Base-by-base conservation (phyloP, 2,329 filamentous ascomycete species). In the Fusarium chuoi region DNA sequence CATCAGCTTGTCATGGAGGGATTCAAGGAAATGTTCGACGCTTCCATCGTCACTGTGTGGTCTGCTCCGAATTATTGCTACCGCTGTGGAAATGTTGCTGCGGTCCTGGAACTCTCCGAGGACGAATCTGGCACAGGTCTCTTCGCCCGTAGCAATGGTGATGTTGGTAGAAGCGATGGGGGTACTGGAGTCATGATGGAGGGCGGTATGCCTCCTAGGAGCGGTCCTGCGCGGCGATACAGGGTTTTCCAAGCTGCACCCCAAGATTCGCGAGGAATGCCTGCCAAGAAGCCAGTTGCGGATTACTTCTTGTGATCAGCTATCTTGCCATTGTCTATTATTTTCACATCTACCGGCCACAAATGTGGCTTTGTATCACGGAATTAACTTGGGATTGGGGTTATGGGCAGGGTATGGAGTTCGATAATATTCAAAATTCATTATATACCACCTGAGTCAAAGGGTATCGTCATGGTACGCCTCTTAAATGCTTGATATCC, bases 1-100 rank as follows among this genome's bases (percentile, higher is more conserved):
- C 96, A 99, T 81, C 96, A 99, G 82, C 90, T 99, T 28, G 96
- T 99, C 74, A 99, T 98, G 96, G 96, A 99, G 82, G 96, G 96
- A 1, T 99, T 98, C 83, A 98, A 98, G 84, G 96, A 98, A 82
- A 98, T 98, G 95, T 99, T 98, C 79, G 94, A 98, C 80, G 93
- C 91, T 20, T 94, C 92, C 54, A 98, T 99, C 73, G 96, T 98
- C 46, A 99, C 96, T 0, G 96, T 99, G n/a, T 99, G 96, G 96
- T 97, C 94, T 2, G 95, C 95, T 15, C 95, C 95, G 2, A 98
- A 98, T 82, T 98, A 98, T 86, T 98, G 95, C 85, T 98, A 98
- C 84, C 91, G 94, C 73, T 98, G 95, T 79, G 95, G 95, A 62
- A 98, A 98, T 78, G 95, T 99, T 18, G 96, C 96, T 2, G 96